phyloP scores from a whole-genome alignment of 208 protist genomes.

The Entamoeba invadens region DNA sequence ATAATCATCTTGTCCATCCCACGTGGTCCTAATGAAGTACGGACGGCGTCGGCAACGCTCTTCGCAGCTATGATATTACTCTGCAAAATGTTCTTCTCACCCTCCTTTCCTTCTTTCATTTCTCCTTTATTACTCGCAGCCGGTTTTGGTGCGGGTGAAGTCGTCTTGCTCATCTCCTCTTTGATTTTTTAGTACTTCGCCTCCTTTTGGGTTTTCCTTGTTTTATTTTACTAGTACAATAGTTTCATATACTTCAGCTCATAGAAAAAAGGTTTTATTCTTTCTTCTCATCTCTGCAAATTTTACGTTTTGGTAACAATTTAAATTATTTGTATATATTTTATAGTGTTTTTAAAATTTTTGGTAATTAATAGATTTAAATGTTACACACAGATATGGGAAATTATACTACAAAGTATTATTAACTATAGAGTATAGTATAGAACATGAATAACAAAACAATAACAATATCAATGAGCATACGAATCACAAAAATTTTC shows the following conservation, averaged over 20 bases:
- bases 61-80: slow-evolving; percentile 17
- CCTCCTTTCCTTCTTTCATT: neutral
- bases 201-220: neutral
- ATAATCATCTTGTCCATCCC: slow-evolving; percentile 91
- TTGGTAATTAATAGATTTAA: too few species aligned
- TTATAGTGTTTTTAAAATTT: too few species aligned
- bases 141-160: neutral
- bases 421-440: too few species aligned
- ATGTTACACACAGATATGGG: too few species aligned
- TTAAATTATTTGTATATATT: too few species aligned
- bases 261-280: too few species aligned
- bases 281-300: too few species aligned
- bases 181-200: neutral
- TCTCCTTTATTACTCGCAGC: neutral
- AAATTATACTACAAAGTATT: too few species aligned
- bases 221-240: neutral
- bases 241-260: neutral
- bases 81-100: slow-evolving; percentile 8
- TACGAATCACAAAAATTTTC: neutral
- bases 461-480: too few species aligned
- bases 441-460: too few species aligned
- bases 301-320: too few species aligned
- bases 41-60: slow-evolving; percentile 77
- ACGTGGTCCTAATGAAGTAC: slow-evolving; percentile 87
- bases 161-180: neutral